Base-by-base conservation (phyloP, 1,284 basidiomycete species). In the Paramarasmius palmivorus region DNA sequence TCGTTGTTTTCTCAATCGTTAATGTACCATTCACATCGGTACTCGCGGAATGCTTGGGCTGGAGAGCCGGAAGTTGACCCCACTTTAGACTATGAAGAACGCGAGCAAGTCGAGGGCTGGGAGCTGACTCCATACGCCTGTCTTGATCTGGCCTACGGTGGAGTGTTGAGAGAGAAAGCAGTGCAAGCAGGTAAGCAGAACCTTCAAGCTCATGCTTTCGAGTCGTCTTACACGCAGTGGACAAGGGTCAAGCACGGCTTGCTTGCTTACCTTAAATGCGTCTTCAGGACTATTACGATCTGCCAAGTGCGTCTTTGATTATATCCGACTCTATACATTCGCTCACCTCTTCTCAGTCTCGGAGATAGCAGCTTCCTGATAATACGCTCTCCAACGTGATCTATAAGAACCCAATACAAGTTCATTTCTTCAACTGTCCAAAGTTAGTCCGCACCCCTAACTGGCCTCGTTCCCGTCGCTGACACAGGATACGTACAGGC, bases 341-440 rank as follows among this genome's bases (percentile, higher is more conserved):
- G 55, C 45, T 32, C 54, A 20, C 40, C 48, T 49, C 55, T 29
- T n/a, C 46, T 55, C 61, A 93, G 90, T 66, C 73, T 95, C 53
- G 93, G 93, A 15, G 93, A 95, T 68, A 93, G 91, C 45, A 90
- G 92, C 12, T 95, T 88, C 66, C 75, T 84, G 56, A 84, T 95
- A 52, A 81, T 95, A 53, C 85, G 91, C 25, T 82, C 83, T 84
- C 83, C 26, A 77, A 80, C 12, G 73, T 91, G 22, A 70, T 86
- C 36, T 75, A 92, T 64, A 75, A 74, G 55, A 85, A 90, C 63
- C 74, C 73, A 44, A 65, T 80, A 0, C 91, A 93, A 67, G 88
- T 86, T 0, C 88, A 92, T 66, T 92, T 83, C 63, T 93, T 93
- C 68, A 93, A 93, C 63, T 92, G 86, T 63, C 89, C 89, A 61